A percentile compares a stretch with the other conserved stretches of the same genome.
phyloP scores from a whole-genome alignment of 257 asterid species.

The Phtheirospermum japonicum region DNA sequence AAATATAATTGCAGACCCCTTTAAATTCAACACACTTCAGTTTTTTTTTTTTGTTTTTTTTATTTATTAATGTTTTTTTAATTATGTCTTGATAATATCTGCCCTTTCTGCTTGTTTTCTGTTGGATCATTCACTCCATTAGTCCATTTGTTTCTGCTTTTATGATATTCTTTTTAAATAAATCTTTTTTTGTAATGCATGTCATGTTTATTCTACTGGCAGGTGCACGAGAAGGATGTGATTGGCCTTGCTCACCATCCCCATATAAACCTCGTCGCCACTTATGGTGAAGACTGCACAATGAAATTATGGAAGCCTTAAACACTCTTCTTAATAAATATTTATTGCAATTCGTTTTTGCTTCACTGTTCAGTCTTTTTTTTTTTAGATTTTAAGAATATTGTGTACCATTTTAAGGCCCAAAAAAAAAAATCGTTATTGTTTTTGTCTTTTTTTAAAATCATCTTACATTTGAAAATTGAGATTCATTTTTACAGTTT shows the following conservation, averaged over 20 bases:
- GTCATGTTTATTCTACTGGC: constrained; percentile 19
- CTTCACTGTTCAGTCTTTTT: not conserved
- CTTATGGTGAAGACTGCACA: constrained; percentile 76
- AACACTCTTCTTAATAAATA: not conserved
- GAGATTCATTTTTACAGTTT: not conserved
- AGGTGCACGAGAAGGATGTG: constrained; percentile 96
- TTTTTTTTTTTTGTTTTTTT: not conserved
- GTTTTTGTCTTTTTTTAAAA: too few species aligned
- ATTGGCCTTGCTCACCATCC: constrained; percentile 95
- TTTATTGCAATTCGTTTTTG: too few species aligned
- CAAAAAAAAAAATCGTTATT: not conserved
- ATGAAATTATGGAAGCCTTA: constrained; percentile 96
- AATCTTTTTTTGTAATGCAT: too few species aligned
- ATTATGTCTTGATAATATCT: not conserved
- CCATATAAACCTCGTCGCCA: constrained; percentile 78
- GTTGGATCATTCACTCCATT: not conserved
- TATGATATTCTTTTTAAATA: not conserved
- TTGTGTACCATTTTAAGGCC: not conserved
- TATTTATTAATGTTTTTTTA: not conserved
- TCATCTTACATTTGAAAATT: too few species aligned
- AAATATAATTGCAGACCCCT: not conserved
- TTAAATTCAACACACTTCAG: not conserved
- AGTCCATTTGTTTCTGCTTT: not conserved
- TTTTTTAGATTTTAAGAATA: too few species aligned
- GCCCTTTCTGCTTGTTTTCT: not conserved